phyloP scores from a whole-genome alignment of 306 rosid genomes.

The Luffa acutangula region DNA sequence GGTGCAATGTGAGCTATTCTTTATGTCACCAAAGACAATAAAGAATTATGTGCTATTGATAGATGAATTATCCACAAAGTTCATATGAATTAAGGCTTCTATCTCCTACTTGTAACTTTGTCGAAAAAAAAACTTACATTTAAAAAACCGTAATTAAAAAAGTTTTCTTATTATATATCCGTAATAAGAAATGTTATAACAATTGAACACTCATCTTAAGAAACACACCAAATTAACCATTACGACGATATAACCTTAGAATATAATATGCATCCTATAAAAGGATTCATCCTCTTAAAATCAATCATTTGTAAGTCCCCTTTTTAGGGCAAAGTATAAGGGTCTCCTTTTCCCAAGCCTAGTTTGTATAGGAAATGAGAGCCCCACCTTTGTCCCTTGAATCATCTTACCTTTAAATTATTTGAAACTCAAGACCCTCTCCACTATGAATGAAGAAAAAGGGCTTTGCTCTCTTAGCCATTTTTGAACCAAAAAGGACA shows the following conservation, averaged over 20 bases:
- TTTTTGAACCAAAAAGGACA: not conserved
- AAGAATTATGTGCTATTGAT: not conserved
- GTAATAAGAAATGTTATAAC: not conserved
- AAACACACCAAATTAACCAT: not conserved
- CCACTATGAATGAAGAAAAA: not conserved
- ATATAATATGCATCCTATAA: not conserved
- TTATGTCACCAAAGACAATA: not conserved
- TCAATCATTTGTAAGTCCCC: not conserved
- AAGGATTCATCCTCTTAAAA: not conserved
- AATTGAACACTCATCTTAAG: not conserved
- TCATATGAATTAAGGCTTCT: not conserved
- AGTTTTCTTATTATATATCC: not conserved
- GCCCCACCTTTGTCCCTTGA: not conserved
- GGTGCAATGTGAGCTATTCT: not conserved
- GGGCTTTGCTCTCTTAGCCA: not conserved
- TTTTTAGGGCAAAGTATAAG: not conserved
- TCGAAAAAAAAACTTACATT: not conserved
- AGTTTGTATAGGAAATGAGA: not conserved
- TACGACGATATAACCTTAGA: not conserved
- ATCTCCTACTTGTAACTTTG: not conserved
- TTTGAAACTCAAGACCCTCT: not conserved
- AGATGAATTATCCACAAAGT: not conserved
- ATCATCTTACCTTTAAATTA: not conserved
- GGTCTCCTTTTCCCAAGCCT: not conserved
- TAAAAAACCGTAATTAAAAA: too few relatives aligned